A percentile compares a stretch with the other conserved stretches of the same genome.
Evolutionary conservation across 768 basidiomycete genomes (phyloP).

Genomic region (Clathrus columnatus): DNA sequence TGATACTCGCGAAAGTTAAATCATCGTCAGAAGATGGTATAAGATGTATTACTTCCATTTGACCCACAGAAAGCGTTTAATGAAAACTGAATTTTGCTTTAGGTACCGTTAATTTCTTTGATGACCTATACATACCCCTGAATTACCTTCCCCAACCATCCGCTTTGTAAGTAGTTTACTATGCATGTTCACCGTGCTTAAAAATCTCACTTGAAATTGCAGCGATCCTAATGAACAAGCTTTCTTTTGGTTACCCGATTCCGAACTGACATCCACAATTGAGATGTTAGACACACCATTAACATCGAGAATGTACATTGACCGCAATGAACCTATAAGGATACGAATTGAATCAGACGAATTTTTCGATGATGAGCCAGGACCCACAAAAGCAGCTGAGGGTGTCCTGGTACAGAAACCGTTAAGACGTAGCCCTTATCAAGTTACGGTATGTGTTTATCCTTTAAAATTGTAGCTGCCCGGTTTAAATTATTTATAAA

Average conservation of each 20-base stretch:
- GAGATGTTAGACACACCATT: conserved; percentile 64
- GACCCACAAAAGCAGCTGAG: conserved; percentile 67
- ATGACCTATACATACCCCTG: conserved; percentile 81
- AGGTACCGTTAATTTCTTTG: conserved; percentile 91
- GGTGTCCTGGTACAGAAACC: conserved; percentile 52
- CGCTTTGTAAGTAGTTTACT: conserved; percentile 50
- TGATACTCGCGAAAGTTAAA: conserved; percentile 82
- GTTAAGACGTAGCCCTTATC: conserved; percentile 51
- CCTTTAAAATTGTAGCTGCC: not conserved
- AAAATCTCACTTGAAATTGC: not conserved
- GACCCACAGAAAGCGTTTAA: not conserved
- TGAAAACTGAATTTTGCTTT: not conserved
- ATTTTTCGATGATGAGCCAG: conserved; percentile 81
- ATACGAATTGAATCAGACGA: conserved; percentile 75
- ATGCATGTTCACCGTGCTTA: not conserved
- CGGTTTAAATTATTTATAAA: not conserved
- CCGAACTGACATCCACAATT: conserved; percentile 36
- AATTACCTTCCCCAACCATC: conserved; percentile 74
- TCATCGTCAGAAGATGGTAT: conserved; percentile 81
- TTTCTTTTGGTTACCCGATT: conserved; percentile 66
- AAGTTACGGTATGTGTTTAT: conserved; percentile 45
- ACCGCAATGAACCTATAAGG: conserved; percentile 65
- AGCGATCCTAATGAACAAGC: conserved; percentile 79
- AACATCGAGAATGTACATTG: conserved; percentile 70
- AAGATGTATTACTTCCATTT: conserved; percentile 39